phyloP scores from a whole-genome alignment of 495 filamentous ascomycete genomes.

The Letharia columbiana region DNA sequence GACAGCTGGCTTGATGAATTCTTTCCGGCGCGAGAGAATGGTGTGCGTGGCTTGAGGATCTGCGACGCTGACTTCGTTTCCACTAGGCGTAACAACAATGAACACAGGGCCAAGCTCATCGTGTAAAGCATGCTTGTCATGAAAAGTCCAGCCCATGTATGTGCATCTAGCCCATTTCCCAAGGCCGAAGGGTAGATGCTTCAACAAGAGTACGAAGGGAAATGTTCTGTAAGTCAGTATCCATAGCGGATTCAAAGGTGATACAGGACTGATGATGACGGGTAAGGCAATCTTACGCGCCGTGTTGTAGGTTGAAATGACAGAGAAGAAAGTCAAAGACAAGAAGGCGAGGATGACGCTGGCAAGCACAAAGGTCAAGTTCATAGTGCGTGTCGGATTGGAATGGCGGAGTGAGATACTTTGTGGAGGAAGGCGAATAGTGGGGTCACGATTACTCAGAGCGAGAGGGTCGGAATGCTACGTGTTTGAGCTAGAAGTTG shows the following conservation, averaged over 20 bases:
- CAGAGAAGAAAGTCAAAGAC: constrained; percentile 22
- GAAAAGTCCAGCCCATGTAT: constrained; percentile 29
- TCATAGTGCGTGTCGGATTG: constrained; percentile 4
- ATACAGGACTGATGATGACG: constrained; percentile 46
- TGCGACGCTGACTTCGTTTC: constrained; percentile 34
- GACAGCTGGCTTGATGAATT: constrained; percentile 37
- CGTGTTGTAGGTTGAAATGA: constrained; percentile 41
- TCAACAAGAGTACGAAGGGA: constrained; percentile 18
- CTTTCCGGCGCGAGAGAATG: constrained; percentile 32
- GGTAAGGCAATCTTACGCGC: constrained; percentile 57
- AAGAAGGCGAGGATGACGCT: constrained; percentile 12
- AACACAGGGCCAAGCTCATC: constrained; percentile 36
- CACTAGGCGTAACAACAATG: constrained; percentile 36
- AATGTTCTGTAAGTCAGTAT: constrained; percentile 19
- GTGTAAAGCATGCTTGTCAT: constrained; percentile 34
- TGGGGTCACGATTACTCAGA: no score
- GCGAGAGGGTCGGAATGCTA: no score
- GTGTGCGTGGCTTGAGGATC: constrained; percentile 34
- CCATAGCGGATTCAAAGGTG: constrained; percentile 24
- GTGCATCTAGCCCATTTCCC: constrained; percentile 30
- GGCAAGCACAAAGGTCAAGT: constrained; percentile 5
- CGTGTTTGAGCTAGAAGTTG: background rate
- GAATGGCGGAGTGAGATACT: background rate
- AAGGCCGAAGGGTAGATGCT: constrained; percentile 26
- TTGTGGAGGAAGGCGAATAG: background rate